A percentile compares a stretch with the other conserved stretches of the same genome.
phyloP scores from a whole-genome alignment of 208 protist species.

The Crithidia acanthocephali region DNA sequence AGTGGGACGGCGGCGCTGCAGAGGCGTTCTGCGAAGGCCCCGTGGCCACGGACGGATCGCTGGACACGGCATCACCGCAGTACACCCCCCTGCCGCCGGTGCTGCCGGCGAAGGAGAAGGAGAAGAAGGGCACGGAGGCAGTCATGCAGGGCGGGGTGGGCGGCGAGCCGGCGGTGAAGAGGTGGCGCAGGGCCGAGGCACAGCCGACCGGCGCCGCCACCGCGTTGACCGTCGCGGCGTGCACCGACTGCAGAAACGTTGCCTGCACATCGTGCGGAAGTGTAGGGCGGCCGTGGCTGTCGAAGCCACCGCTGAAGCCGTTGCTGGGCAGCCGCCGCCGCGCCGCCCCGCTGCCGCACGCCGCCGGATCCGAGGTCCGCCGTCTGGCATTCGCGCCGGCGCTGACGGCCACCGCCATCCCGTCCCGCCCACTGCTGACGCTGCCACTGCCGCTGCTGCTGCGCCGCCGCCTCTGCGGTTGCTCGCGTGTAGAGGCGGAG shows the following conservation, averaged over 20 bases:
- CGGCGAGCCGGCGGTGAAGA: neutral
- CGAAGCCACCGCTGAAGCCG: constrained; percentile 12
- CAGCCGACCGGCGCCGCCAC: neutral
- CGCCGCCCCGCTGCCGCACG: neutral
- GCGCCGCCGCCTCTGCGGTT: neutral
- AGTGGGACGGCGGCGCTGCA: neutral
- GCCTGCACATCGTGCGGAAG: neutral
- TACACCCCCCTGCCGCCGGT: neutral
- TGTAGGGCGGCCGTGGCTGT: constrained; percentile 3
- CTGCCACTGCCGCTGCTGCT: neutral
- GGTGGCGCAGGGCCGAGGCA: constrained; percentile 9
- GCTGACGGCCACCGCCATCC: neutral
- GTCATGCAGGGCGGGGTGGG: neutral
- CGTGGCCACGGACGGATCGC: neutral
- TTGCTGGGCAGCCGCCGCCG: constrained; percentile 3
- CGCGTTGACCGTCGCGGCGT: constrained; percentile 5
- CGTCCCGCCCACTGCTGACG: neutral
- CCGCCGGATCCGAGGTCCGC: neutral
- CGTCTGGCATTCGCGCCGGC: neutral
- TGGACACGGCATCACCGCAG: neutral
- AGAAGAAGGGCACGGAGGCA: constrained; percentile 3
- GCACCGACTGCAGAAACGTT: constrained; percentile 22
- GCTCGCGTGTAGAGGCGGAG: neutral
- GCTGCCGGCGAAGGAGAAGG: constrained; percentile 12
- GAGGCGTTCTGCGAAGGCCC: neutral